Evolutionary conservation across 352 stramenopile genomes (phyloP).

Genomic region (Globisporangium irregulare): DNA sequence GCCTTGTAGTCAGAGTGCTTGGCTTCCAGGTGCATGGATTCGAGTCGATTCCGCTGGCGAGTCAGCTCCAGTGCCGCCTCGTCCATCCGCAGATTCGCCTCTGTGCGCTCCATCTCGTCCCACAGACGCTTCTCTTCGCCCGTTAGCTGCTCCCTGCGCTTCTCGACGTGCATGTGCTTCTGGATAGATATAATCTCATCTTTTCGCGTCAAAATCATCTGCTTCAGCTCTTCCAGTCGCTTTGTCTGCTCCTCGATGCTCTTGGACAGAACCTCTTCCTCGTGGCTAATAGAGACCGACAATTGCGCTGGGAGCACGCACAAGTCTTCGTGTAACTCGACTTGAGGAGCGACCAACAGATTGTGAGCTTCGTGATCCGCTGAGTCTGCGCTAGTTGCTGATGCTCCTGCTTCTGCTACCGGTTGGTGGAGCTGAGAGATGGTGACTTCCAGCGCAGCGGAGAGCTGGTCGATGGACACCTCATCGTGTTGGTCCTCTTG

Average conservation of each 20-base stretch:
- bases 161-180: conserved; percentile 48
- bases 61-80: conserved; percentile 37
- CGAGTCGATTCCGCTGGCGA: conserved; percentile 47
- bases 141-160: conserved; percentile 39
- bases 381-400: not conserved
- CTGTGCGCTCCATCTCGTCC: conserved; percentile 44
- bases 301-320: not conserved
- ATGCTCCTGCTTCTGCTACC: not conserved
- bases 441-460: not conserved
- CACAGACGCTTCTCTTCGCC: conserved; percentile 43
- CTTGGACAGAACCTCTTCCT: conserved; percentile 44
- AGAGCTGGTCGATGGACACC: conserved; percentile 15
- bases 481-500: not conserved
- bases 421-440: conserved; percentile 6
- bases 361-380: not conserved
- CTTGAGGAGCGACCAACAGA: not conserved
- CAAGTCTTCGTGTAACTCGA: not conserved
- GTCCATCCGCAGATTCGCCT: conserved; percentile 36
- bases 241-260: conserved; percentile 65
- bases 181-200: conserved; percentile 39
- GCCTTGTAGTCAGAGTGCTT: conserved; percentile 21
- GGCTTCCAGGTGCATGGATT: conserved; percentile 37
- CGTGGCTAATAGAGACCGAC: conserved; percentile 24
- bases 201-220: conserved; percentile 41
- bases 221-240: conserved; percentile 44